Base-by-base conservation (phyloP, 139 green algal genomes). In the Ettlia oleoabundans region DNA sequence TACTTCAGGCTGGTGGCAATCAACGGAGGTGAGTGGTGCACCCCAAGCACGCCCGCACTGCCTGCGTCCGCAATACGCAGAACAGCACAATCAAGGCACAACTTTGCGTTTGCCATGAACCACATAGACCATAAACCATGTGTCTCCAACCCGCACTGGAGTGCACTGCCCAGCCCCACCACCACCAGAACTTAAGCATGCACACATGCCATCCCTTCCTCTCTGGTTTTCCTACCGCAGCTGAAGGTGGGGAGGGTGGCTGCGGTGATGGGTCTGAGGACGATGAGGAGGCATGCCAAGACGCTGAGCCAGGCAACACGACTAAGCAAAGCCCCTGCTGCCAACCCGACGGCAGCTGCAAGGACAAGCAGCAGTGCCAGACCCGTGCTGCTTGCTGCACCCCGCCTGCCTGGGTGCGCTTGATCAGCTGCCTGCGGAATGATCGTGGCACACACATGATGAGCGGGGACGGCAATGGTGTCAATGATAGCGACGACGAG, bases 371-470 rank as follows among this genome's bases (percentile, higher is more conserved):
- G 32, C 22, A 68, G 15, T 51, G 30, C 15, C 24, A 58, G 37
- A 35, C n/a, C 28, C 58, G 72, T 51, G 61, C 33, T 26, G 73
- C n/a, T 7, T 33, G 72, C 73, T 13, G 53, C 26, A 40, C 33
- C 1, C 73, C 73, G 24, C 53, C 73, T 37, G 73, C 73, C 24
- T 80, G 52, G 35, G 73, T 80, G 53, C 73, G 73, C 52, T 52
- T 80, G 69, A 24, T 85, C 51, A 81, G 80, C 80, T 85, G 80
- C 70, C 80, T 85, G 80, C 41, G 33, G 24, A 85, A 85, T 26
- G 33, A 51, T 33, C 52, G 71, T 0, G 40, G 24, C 9, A 40
- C 8, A 15, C 80, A 85, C 80, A 85, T 85, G 80, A 67, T 85
- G 80, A 38, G 69, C 55, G 38, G 2, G 40, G 42, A 51, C 4